A percentile compares a stretch with the other conserved stretches of the same genome.
Conservation (phyloP, 2,329 filamentous ascomycete species). For the Dryadomyces quercivorus region DNA sequence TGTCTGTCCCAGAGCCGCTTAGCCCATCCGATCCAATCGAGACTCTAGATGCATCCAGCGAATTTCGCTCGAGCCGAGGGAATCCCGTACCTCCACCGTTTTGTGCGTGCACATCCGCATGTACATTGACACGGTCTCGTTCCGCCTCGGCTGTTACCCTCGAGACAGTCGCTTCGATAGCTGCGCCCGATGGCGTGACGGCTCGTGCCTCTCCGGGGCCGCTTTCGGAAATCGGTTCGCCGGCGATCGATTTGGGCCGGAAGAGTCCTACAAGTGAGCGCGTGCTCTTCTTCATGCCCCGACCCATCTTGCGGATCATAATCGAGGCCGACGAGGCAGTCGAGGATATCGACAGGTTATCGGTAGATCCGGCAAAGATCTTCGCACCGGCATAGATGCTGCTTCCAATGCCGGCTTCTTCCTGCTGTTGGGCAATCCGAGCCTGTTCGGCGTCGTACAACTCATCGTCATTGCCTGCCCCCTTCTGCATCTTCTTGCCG, state of each 20-base stretch:
- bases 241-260: conserved; percentile 62
- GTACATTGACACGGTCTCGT: conserved; percentile 69
- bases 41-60: conserved; percentile 51
- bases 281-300: conserved; percentile 90
- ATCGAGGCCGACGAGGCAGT: conserved; percentile 82
- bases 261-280: conserved; percentile 89
- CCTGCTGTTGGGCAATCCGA: conserved; percentile 83
- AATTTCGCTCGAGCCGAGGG: conserved; percentile 73
- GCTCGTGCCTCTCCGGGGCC: conserved; percentile 50
- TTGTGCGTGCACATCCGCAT: conserved; percentile 54
- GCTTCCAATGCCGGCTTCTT: conserved; percentile 80
- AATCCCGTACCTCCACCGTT: conserved; percentile 65
- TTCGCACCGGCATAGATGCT: conserved; percentile 85
- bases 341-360: conserved; percentile 86
- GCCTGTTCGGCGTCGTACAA: conserved; percentile 78
- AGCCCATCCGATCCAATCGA: conserved; percentile 36
- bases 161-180: conserved; percentile 63
- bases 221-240: conserved; percentile 14
- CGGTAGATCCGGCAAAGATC: conserved; percentile 80
- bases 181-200: neutral
- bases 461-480: conserved; percentile 42
- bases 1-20: conserved; percentile 46
- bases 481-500: conserved; percentile 49
- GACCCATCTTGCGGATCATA: conserved; percentile 97
- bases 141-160: conserved; percentile 96